Evolutionary conservation across 768 basidiomycete species (phyloP).

Genomic region (Chalciporus pseudorubinellus): DNA sequence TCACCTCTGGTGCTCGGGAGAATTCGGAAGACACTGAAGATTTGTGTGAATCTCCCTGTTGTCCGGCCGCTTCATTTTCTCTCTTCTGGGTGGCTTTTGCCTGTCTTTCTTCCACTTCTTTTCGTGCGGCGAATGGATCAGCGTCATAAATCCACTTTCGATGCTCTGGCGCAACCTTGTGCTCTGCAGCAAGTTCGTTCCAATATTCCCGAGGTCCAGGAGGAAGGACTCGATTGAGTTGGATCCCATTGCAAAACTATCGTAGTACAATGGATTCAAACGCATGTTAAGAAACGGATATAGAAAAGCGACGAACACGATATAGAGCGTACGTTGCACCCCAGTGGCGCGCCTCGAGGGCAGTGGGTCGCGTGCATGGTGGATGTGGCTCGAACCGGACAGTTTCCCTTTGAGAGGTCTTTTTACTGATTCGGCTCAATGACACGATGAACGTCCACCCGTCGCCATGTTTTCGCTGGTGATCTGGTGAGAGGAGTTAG

Average conservation of each 20-base stretch:
- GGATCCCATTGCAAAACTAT: constrained; percentile 74
- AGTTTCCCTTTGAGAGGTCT: constrained; percentile 62
- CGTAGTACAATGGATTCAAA: constrained; percentile 22
- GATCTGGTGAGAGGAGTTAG: constrained; percentile 8
- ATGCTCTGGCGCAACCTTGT: constrained; percentile 64
- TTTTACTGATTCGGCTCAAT: constrained; percentile 67
- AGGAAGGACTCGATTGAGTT: constrained; percentile 74
- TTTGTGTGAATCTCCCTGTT: constrained; percentile 16
- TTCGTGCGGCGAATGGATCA: constrained; percentile 79
- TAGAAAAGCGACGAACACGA: constrained; percentile 56
- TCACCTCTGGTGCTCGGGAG: constrained; percentile 65
- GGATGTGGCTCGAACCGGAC: constrained; percentile 76
- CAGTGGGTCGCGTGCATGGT: constrained; percentile 60
- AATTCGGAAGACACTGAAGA: constrained; percentile 36
- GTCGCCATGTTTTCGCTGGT: constrained; percentile 45
- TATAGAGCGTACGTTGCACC: constrained; percentile 86
- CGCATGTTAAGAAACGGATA: background rate
- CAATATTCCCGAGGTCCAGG: constrained; percentile 87
- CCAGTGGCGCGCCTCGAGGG: constrained; percentile 86
- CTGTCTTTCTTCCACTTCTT: constrained; percentile 65
- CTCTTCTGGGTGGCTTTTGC: constrained; percentile 50
- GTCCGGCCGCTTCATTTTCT: constrained; percentile 27
- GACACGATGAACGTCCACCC: constrained; percentile 67
- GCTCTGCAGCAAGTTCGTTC: constrained; percentile 69
- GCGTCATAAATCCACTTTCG: constrained; percentile 84